phyloP scores from a whole-genome alignment of 169 alveolate species.

The Eimeria sp. region DNA sequence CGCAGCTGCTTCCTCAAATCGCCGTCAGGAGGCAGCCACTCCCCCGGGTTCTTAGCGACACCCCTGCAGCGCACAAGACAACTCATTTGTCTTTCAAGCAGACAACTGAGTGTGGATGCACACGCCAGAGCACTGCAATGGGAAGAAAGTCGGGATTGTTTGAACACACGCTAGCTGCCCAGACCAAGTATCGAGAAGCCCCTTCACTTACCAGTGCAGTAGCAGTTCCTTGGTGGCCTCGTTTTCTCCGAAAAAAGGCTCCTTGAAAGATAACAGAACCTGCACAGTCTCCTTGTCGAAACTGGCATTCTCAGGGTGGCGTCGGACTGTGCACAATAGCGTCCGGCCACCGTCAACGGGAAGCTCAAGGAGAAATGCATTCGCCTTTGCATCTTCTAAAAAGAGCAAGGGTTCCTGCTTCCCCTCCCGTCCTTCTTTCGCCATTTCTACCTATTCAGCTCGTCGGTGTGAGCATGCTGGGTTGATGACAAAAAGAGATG shows the following conservation, averaged over 20 bases:
- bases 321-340: constrained; percentile 66
- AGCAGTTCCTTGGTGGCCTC: constrained; percentile 40
- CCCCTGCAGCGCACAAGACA: constrained; percentile 60
- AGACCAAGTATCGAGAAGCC: background rate
- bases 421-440: background rate
- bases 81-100: background rate
- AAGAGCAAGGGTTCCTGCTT: background rate
- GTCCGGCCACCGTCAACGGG: constrained; percentile 81
- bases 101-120: background rate
- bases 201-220: constrained; percentile 77
- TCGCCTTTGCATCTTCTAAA: constrained; percentile 64
- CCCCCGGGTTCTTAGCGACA: constrained; percentile 71
- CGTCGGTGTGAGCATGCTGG: background rate
- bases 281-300: constrained; percentile 26
- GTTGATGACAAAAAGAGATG: background rate
- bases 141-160: background rate
- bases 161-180: background rate
- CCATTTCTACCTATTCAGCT: constrained; percentile 40
- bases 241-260: constrained; percentile 60
- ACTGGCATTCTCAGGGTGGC: background rate
- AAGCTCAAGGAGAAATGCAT: constrained; percentile 12
- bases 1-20: constrained; percentile 31
- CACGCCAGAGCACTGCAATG: background rate
- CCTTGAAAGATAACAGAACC: constrained; percentile 67
- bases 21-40: constrained; percentile 60